Conservation (phyloP, 768 basidiomycete species). For the Cystofilobasidium bisporidii region DNA sequence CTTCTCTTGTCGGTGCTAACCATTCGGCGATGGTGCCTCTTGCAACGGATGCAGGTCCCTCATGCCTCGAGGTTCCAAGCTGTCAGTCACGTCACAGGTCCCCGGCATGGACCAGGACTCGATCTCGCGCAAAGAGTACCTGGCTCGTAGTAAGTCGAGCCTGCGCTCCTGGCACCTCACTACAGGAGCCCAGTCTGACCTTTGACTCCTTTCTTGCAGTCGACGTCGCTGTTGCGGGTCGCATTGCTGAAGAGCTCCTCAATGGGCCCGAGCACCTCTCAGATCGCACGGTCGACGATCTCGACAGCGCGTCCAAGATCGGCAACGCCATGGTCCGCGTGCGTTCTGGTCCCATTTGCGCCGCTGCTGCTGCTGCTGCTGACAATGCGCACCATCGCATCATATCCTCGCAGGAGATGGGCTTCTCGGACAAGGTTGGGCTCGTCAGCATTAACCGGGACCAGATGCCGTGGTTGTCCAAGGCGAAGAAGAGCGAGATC, state of each 20-base stretch:
- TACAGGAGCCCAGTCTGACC: neutral
- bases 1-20: too few relatives aligned
- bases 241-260: constrained; percentile 88
- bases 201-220: constrained; percentile 42
- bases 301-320: constrained; percentile 17
- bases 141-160: constrained; percentile 44
- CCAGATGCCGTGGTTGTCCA: constrained; percentile 14
- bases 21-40: too few relatives aligned
- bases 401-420: constrained; percentile 10
- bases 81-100: constrained; percentile 67
- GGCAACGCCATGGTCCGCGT: constrained; percentile 13
- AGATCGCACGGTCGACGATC: constrained; percentile 22
- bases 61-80: constrained; percentile 83
- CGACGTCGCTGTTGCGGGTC: constrained; percentile 87
- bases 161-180: too few relatives aligned
- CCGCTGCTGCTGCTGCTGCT: too few relatives aligned
- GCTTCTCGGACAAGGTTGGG: constrained; percentile 19
- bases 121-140: constrained; percentile 61
- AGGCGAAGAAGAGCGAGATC: constrained; percentile 25
- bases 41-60: too few relatives aligned
- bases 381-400: too few relatives aligned
- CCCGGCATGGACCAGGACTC: constrained; percentile 70
- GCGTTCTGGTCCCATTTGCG: neutral
- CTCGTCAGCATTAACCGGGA: constrained; percentile 22
- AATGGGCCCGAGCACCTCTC: constrained; percentile 72